Conservation (phyloP, 177 flowering plant genomes). For the Vitis hybrid region DNA sequence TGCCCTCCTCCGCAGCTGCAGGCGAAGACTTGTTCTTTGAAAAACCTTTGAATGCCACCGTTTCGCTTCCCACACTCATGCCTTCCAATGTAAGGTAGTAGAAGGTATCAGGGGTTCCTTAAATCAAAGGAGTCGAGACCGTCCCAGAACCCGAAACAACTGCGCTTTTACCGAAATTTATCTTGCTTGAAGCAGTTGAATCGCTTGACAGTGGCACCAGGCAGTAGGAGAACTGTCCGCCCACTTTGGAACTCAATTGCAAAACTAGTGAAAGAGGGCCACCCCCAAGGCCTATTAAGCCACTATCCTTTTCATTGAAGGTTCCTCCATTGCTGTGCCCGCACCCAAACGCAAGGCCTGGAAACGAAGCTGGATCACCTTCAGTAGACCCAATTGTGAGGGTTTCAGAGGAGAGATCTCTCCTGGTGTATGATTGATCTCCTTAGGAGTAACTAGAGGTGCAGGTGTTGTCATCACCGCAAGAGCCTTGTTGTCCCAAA, state of each 20-base stretch:
- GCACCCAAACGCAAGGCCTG: constrained; percentile 36
- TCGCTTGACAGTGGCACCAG: constrained; percentile 16
- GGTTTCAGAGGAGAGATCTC: constrained; percentile 31
- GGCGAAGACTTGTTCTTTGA: neutral
- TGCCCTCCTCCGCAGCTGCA: constrained; percentile 15
- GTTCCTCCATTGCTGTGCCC: constrained; percentile 35
- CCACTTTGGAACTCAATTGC: constrained; percentile 29
- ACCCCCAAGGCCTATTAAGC: constrained; percentile 49
- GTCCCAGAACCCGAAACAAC: constrained; percentile 21
- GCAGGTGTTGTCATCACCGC: constrained; percentile 7
- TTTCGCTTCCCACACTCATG: constrained; percentile 34
- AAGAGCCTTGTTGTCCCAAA: neutral
- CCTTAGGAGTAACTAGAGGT: constrained; percentile 25
- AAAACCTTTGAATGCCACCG: neutral
- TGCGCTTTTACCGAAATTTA: constrained; percentile 36
- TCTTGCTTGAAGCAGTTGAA: constrained; percentile 10
- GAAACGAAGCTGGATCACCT: neutral
- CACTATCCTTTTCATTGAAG: constrained; percentile 13
- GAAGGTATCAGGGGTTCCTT: constrained; percentile 12
- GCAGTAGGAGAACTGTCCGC: constrained; percentile 51
- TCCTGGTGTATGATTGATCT: constrained; percentile 25
- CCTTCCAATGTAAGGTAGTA: constrained; percentile 42
- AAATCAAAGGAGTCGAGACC: constrained; percentile 32
- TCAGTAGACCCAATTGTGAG: constrained; percentile 21
- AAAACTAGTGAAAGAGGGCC: constrained; percentile 34